phyloP scores from a whole-genome alignment of 1,284 basidiomycete genomes.

The Marasmius oreades region DNA sequence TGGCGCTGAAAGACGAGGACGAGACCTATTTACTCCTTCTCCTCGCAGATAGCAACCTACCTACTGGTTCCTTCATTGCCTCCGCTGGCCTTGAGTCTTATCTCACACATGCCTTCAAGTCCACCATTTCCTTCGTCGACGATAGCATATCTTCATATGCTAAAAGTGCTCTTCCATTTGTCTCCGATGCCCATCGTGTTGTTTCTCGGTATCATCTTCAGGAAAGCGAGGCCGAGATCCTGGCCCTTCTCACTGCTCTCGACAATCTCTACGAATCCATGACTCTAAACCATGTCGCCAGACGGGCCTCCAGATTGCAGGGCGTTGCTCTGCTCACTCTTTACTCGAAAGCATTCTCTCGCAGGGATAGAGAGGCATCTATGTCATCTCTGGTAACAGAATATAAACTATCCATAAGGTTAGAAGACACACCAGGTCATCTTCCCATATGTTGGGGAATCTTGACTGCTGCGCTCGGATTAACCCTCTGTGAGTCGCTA shows the following conservation, averaged over 20 bases:
- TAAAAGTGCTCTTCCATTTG: conserved; percentile 71
- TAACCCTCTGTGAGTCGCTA: conserved; percentile 60
- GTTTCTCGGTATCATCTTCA: conserved; percentile 23
- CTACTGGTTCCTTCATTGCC: conserved; percentile 88
- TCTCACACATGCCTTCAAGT: conserved; percentile 71
- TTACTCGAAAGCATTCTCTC: conserved; percentile 78
- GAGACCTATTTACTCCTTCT: conserved; percentile 70
- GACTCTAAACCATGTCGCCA: conserved; percentile 86
- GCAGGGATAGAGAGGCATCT: conserved; percentile 17
- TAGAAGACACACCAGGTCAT: conserved; percentile 73
- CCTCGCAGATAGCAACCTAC: conserved; percentile 79
- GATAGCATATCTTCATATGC: conserved; percentile 76
- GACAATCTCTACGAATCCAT: conserved; percentile 83
- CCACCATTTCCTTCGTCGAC: conserved; percentile 57
- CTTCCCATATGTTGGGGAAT: conserved; percentile 89
- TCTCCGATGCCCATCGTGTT: conserved; percentile 61
- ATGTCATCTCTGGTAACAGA: conserved; percentile 50
- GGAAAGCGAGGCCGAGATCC: conserved; percentile 19
- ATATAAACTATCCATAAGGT: conserved; percentile 66
- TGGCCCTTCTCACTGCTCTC: conserved; percentile 48
- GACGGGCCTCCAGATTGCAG: conserved; percentile 87
- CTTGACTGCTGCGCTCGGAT: conserved; percentile 72
- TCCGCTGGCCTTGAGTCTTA: conserved; percentile 93
- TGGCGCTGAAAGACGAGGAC: conserved; percentile 25
- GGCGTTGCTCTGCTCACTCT: conserved; percentile 92